phyloP scores from a whole-genome alignment of 116 monocot species.

The Phalaenopsis hybrid region DNA sequence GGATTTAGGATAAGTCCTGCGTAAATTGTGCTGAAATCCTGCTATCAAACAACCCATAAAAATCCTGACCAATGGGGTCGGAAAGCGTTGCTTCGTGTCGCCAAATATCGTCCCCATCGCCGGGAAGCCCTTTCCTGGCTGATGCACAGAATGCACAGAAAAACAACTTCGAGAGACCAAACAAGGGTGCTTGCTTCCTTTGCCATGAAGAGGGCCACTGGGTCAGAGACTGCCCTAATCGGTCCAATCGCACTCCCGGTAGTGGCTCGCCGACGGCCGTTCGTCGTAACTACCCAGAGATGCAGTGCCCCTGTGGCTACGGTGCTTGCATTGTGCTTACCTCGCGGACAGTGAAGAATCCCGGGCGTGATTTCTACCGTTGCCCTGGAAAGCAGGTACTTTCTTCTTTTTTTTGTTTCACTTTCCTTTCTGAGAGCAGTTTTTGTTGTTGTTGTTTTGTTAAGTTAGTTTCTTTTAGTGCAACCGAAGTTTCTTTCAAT shows the following conservation, averaged over 20 bases:
- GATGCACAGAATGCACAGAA: neutral
- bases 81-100: neutral
- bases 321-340: constrained; percentile 7
- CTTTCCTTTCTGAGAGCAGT: neutral
- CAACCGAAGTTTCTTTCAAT: too few relatives aligned
- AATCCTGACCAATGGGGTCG: neutral
- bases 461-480: too few relatives aligned
- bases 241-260: neutral
- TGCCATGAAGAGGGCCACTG: constrained; percentile 18
- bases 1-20: too few relatives aligned
- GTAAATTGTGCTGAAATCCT: too few relatives aligned
- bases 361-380: constrained; percentile 10
- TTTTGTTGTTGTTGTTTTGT: neutral
- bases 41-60: neutral
- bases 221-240: constrained; percentile 11
- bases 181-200: constrained; percentile 1
- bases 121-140: neutral
- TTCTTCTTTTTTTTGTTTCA: neutral
- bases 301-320: constrained; percentile 10
- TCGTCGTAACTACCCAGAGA: neutral
- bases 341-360: constrained; percentile 13
- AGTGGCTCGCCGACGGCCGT: neutral
- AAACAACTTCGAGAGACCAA: neutral
- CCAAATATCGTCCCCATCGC: neutral
- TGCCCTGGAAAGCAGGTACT: constrained; percentile 2